phyloP scores from a whole-genome alignment of 192 early-diverging fungal species.

The Mortierella alpina region DNA sequence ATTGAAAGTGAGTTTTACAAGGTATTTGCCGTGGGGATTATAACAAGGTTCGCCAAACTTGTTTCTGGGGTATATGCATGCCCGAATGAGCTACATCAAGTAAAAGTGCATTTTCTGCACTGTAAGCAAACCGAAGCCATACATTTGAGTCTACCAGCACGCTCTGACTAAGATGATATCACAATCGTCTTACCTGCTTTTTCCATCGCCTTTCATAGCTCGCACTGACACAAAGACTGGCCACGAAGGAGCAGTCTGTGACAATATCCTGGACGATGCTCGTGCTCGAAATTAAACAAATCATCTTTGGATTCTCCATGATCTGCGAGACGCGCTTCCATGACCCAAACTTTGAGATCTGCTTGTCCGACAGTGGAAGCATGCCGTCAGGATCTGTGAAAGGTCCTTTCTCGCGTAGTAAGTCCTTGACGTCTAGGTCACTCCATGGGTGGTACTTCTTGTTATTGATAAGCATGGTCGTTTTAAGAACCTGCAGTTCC shows the following conservation, averaged over 20 bases:
- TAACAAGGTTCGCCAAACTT: slow-evolving; percentile 75
- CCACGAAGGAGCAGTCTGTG: slow-evolving; percentile 96
- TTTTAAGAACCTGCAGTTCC: slow-evolving; percentile 42
- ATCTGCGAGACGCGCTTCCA: slow-evolving; percentile 88
- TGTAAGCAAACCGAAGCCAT: not conserved
- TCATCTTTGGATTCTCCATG: slow-evolving; percentile 74
- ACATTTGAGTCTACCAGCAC: not conserved
- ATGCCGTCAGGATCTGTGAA: slow-evolving; percentile 83
- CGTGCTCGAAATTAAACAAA: slow-evolving; percentile 72
- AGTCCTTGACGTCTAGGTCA: slow-evolving; percentile 28
- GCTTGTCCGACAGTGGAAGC: slow-evolving; percentile 77
- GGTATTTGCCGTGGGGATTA: slow-evolving; percentile 91
- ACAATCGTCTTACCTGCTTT: slow-evolving; percentile 66
- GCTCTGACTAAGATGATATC: not conserved
- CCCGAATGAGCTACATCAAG: slow-evolving; percentile 75
- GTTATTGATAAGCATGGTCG: slow-evolving; percentile 52
- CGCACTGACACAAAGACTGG: slow-evolving; percentile 87
- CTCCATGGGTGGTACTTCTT: slow-evolving; percentile 34
- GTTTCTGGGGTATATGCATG: slow-evolving; percentile 89
- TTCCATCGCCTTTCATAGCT: slow-evolving; percentile 79
- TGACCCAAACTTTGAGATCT: slow-evolving; percentile 74
- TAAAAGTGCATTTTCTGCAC: not conserved
- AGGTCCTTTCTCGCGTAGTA: slow-evolving; percentile 34
- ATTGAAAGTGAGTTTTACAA: slow-evolving; percentile 87
- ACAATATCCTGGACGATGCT: slow-evolving; percentile 89